Base-by-base conservation (phyloP, 2,329 filamentous ascomycete species). In the Fusarium veterinarium region DNA sequence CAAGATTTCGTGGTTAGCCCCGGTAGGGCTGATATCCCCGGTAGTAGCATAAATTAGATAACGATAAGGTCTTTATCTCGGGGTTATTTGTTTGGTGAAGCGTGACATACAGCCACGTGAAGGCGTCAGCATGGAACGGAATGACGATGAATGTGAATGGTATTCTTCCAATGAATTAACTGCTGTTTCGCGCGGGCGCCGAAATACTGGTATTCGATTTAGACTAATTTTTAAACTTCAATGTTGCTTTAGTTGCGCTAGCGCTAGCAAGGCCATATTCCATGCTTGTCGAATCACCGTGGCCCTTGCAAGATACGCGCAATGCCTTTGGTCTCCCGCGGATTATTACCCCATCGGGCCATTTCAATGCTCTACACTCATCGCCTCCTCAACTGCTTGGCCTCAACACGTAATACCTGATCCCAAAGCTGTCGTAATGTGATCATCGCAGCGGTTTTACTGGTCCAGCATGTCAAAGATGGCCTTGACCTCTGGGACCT, bases 401-500 rank as follows among this genome's bases (percentile, higher is more conserved):
- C 2, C 8, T 23, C 8, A 14, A 14, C 8, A 19, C 13, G 19
- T 13, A n/a, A n/a, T 0, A 5, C 33, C 6, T 28, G 17, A 28
- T n/a, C 31, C 11, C 31, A 52, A 20, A 25, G 31, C 13, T 12
- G 23, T 38, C 49, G n/a, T 52, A 37, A 37, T 38, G 17, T 33
- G 2, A 9, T 9, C 13, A 19, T 30, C 37, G 10, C 8, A 14
- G 23, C 9, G 13, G 31, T 23, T 25, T 28, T 51, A 20, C n/a
- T 60, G 19, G 23, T 71, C 65, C 67, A 77, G 42, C 68, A 74
- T 71, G 10, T 67, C 65, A 35, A 75, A 77, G 3, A 77, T 65
- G 25, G 69, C 25, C 67, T 72, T 77, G 28, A 77, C 69, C 44
- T 77, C 75, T 0, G 75, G 74, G 5, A 76, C 69, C 60, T 77